Conservation (phyloP, 176 grass and related monocot species). For the Oryza australiensis region DNA sequence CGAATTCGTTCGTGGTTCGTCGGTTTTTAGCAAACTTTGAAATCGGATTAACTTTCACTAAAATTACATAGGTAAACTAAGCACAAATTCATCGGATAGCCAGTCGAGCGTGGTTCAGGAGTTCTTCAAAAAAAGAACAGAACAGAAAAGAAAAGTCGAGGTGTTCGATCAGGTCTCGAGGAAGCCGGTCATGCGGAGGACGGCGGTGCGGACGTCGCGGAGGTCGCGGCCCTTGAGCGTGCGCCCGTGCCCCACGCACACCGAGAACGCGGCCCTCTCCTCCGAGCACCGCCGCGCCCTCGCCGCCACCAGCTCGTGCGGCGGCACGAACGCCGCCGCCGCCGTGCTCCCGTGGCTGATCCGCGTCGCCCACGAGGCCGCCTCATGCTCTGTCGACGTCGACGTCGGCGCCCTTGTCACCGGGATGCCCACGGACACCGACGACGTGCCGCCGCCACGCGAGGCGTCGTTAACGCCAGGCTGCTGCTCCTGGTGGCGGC, state of each 20-base stretch:
- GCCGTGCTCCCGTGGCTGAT: neutral
- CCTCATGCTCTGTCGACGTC: neutral
- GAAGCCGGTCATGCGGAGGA: slow-evolving; percentile 62
- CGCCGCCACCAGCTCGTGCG: slow-evolving; percentile 40
- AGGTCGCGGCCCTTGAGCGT: slow-evolving; percentile 72
- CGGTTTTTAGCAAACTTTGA: neutral
- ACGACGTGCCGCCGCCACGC: neutral
- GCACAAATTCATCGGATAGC: neutral
- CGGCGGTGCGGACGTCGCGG: slow-evolving; percentile 42
- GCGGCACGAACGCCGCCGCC: slow-evolving; percentile 33
- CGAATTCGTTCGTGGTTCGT: neutral
- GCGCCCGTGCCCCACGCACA: slow-evolving; percentile 58
- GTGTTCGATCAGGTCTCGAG: slow-evolving; percentile 42
- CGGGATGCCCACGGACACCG: slow-evolving; percentile 10
- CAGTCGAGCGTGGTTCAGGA: no score
- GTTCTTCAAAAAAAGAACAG: neutral
- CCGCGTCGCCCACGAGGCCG: neutral
- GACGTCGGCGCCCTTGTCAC: neutral
- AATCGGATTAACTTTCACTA: neutral
- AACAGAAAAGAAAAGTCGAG: neutral
- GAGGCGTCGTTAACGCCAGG: neutral
- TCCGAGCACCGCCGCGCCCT: slow-evolving; percentile 3
- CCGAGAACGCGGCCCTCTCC: slow-evolving; percentile 24
- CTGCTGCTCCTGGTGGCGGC: neutral
- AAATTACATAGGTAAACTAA: neutral